A percentile compares a stretch with the other conserved stretches of the same genome.
Conservation (phyloP, 2,329 filamentous ascomycete genomes). For the Pseudofabraea citricarpa region DNA sequence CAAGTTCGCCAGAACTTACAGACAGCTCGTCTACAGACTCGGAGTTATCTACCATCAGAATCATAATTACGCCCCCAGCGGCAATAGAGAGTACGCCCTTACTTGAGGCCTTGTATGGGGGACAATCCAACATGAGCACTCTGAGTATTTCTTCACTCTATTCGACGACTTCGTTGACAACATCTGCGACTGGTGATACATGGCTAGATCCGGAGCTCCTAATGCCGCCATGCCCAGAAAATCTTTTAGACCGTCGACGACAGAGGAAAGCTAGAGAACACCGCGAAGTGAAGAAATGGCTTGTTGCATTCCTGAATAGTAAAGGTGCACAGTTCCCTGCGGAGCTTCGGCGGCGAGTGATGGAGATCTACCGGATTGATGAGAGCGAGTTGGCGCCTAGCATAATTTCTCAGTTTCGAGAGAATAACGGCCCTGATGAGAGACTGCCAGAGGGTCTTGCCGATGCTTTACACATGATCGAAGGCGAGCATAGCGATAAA, state of each 20-base stretch:
- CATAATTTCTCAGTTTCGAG: conserved; percentile 10
- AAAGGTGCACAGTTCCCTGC: conserved; percentile 17
- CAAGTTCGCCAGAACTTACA: background rate
- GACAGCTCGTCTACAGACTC: background rate
- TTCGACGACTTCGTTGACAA: background rate
- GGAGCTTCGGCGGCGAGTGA: conserved; percentile 15
- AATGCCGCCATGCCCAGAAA: conserved; percentile 15
- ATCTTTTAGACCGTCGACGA: conserved; percentile 4
- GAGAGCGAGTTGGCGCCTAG: conserved; percentile 15
- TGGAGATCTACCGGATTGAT: conserved; percentile 19
- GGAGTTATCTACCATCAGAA: background rate
- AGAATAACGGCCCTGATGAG: background rate
- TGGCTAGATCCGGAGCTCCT: conserved; percentile 10
- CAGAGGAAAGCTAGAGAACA: conserved; percentile 15
- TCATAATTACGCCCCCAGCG: background rate
- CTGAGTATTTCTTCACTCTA: conserved; percentile 1
- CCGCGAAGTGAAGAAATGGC: conserved; percentile 17
- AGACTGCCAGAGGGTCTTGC: background rate
- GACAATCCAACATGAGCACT: background rate
- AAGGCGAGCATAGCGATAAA: background rate
- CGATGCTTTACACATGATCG: background rate
- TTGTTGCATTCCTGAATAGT: conserved; percentile 18
- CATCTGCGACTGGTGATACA: background rate
- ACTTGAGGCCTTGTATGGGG: background rate
- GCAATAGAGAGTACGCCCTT: background rate